Conservation (phyloP, 257 asterid species). For the Solanum sitiens region DNA sequence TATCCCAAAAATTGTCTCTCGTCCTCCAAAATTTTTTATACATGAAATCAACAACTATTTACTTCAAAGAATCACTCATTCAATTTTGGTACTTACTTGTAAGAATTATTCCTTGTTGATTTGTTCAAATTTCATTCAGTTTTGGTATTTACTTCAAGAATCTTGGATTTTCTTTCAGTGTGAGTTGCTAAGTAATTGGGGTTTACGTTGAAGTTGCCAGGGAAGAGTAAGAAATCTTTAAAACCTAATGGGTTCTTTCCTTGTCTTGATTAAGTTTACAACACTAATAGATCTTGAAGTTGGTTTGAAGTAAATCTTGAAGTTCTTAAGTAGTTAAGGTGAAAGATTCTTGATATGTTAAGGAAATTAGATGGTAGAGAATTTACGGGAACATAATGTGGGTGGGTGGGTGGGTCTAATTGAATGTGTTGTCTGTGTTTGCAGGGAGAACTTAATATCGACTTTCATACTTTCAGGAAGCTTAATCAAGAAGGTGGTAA, state of each 20-base stretch:
- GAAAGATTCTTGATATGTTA: neutral
- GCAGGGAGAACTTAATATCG: slow-evolving; percentile 47
- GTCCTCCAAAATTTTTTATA: neutral
- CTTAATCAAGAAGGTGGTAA: slow-evolving; percentile 77
- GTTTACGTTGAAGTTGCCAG: neutral
- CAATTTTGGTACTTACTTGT: neutral
- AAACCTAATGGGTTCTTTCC: neutral
- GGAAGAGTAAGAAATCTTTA: neutral
- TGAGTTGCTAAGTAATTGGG: neutral
- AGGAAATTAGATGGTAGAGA: neutral
- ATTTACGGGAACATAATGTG: neutral
- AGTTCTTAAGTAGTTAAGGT: neutral
- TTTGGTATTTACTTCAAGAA: neutral
- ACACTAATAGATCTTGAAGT: neutral
- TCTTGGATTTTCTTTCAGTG: neutral
- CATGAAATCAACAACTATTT: neutral
- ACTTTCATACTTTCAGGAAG: slow-evolving; percentile 80
- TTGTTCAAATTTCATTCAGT: neutral
- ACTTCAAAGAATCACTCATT: neutral
- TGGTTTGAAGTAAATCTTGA: neutral
- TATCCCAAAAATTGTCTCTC: no score
- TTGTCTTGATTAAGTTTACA: neutral
- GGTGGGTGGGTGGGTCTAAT: neutral
- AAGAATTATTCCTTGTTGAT: neutral
- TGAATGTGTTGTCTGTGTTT: neutral